Evolutionary conservation across 176 grass and related monocot species (phyloP).

Genomic region (Chrysopogon serrulatus): DNA sequence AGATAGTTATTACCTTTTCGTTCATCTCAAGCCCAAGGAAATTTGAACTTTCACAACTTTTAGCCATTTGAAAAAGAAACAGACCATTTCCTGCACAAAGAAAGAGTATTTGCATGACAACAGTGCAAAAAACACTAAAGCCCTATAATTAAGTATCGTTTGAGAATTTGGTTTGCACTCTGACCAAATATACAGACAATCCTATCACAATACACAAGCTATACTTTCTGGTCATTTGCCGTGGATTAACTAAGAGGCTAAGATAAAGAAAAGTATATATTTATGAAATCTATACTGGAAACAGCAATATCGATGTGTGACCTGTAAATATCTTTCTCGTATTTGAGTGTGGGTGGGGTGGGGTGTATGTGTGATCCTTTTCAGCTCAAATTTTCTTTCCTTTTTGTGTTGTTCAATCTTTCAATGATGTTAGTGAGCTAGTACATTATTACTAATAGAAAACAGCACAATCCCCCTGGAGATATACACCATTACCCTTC

Average conservation of each 20-base stretch:
- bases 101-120: constrained; percentile 21
- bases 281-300: constrained; percentile 18
- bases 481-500: not conserved
- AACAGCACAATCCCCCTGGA: not conserved
- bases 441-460: not conserved
- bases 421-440: not conserved
- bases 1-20: constrained; percentile 50
- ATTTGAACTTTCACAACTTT: constrained; percentile 50
- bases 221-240: not conserved
- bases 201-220: not conserved
- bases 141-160: not conserved
- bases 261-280: not conserved
- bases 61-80: constrained; percentile 86
- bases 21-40: constrained; percentile 99
- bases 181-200: not conserved
- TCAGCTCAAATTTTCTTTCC: not conserved
- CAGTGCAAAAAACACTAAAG: not conserved
- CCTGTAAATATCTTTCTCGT: constrained; percentile 2
- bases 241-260: not conserved
- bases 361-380: not conserved
- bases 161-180: not conserved
- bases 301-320: not conserved
- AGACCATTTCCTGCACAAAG: constrained; percentile 82
- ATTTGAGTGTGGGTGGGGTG: not conserved
- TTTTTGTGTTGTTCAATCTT: not conserved